Evolutionary conservation across 169 alveolate species (phyloP).

Genomic region (Plasmodium reichenowi): DNA sequence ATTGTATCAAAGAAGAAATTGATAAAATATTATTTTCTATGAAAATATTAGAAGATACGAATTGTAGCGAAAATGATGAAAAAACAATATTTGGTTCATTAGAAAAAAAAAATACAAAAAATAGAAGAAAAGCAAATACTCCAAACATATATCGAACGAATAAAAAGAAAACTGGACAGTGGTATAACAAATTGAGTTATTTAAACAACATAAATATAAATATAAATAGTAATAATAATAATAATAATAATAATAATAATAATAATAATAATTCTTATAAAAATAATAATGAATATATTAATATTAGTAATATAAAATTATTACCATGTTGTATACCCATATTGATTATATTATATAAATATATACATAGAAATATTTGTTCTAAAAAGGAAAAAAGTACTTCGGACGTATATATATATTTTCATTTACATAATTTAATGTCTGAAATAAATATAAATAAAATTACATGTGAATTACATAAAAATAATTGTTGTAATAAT

Average conservation of each 20-base stretch:
- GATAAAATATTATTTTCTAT: slow-evolving; percentile 44
- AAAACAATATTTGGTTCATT: background rate
- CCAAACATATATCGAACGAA: background rate
- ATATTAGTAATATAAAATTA: slow-evolving; percentile 51
- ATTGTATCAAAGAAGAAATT: slow-evolving; percentile 65
- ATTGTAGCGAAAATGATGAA: background rate
- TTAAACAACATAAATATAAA: too few species aligned
- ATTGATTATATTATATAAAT: slow-evolving; percentile 35
- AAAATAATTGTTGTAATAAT: background rate
- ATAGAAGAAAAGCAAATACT: background rate
- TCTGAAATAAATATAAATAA: slow-evolving; percentile 26
- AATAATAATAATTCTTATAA: slow-evolving; percentile 3
- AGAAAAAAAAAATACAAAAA: slow-evolving; percentile 3
- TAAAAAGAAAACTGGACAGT: background rate
- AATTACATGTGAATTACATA: slow-evolving; percentile 63
- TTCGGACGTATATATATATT: slow-evolving; percentile 44
- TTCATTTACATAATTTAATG: slow-evolving; percentile 44
- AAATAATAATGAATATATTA: slow-evolving; percentile 23
- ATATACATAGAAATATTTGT: slow-evolving; percentile 6
- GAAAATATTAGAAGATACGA: slow-evolving; percentile 22
- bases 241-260: background rate
- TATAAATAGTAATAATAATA: background rate
- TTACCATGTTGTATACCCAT: slow-evolving; percentile 67
- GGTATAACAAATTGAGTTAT: too few species aligned
- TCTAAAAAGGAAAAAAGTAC: slow-evolving; percentile 13